A percentile compares a stretch with the other conserved stretches of the same genome.
These are phyloP conservation scores for Fraxinus latifolia DNA, from an alignment of 305 asterid species.

Conservation along the genomic window DNA sequence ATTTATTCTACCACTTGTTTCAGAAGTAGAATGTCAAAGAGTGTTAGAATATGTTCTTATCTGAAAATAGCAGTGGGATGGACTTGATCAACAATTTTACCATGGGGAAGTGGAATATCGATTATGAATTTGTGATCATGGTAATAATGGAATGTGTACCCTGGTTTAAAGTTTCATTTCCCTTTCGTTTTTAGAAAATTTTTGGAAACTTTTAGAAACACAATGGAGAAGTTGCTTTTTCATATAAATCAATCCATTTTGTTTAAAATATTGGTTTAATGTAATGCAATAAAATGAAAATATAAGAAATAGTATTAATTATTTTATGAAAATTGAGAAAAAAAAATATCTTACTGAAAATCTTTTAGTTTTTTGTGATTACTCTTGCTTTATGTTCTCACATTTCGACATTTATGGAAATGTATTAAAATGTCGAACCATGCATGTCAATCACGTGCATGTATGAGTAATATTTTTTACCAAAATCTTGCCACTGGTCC, in stretches of 20 bases:
- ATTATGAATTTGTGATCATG: neutral
- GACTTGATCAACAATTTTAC: slow-evolving; percentile 3
- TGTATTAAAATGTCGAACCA: neutral
- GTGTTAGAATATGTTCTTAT: neutral
- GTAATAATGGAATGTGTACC: neutral
- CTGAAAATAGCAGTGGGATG: slow-evolving; percentile 8
- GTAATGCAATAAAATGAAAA: neutral
- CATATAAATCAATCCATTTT: neutral
- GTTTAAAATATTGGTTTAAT: neutral
- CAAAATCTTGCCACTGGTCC: neutral
- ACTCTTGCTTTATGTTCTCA: neutral
- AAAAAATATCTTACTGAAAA: neutral
- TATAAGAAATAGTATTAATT: neutral
- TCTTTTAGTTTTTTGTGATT: neutral
- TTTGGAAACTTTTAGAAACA: neutral
- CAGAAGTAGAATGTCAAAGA: neutral
- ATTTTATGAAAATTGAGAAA: neutral
- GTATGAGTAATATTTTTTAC: neutral
- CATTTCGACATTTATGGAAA: neutral
- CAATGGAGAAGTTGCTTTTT: neutral
- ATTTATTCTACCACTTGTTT: neutral
- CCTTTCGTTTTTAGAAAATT: neutral
- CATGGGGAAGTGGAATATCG: neutral
- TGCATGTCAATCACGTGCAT: neutral
- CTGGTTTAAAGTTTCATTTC: neutral